Evolutionary conservation across 257 asterid genomes (phyloP).

Genomic region (Solanum arcanum): DNA sequence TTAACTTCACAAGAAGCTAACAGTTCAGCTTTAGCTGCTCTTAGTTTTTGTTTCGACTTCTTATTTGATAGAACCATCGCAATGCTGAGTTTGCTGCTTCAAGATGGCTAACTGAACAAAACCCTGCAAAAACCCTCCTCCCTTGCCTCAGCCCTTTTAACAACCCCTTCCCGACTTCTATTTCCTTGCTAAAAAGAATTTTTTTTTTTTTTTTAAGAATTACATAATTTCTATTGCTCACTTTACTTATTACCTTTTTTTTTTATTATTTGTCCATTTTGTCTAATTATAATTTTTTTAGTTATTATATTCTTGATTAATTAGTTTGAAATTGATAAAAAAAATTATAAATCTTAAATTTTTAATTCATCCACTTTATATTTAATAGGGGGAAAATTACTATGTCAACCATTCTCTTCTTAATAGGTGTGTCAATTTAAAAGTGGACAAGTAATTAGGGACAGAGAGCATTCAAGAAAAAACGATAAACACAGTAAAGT

Average conservation of each 20-base stretch:
- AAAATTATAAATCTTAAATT: no score
- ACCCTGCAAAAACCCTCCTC: neutral
- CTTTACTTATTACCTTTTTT: no score
- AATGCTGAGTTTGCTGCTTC: neutral
- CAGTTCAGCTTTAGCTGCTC: slow-evolving; percentile 54
- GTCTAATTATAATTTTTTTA: no score
- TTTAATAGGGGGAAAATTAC: neutral
- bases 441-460: neutral
- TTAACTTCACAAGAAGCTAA: slow-evolving; percentile 27
- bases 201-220: neutral
- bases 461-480: neutral
- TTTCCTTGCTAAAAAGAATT: neutral
- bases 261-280: no score
- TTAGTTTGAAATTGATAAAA: no score
- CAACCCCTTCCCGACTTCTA: neutral
- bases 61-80: slow-evolving; percentile 68
- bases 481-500: no score
- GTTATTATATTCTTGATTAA: no score
- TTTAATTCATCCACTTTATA: neutral
- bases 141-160: neutral
- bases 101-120: neutral
- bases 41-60: slow-evolving; percentile 64
- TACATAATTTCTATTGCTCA: neutral
- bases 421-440: no score
- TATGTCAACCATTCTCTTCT: neutral